Evolutionary conservation across 1,284 basidiomycete genomes (phyloP).

Genomic region (Melampsora americana): DNA sequence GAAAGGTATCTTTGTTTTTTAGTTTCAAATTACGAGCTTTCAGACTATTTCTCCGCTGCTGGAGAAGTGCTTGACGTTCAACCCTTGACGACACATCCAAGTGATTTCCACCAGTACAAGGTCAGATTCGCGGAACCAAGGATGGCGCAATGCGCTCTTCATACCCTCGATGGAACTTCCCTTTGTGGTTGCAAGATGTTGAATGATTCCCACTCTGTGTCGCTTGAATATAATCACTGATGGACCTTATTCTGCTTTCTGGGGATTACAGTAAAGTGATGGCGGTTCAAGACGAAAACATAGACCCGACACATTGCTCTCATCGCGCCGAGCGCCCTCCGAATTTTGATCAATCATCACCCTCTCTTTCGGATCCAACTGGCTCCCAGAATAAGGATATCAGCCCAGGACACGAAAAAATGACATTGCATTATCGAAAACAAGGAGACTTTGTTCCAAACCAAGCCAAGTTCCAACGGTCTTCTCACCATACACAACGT

Average conservation of each 20-base stretch:
- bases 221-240: neutral
- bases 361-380: neutral
- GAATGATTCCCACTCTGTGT: neutral
- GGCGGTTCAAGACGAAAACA: too few species aligned
- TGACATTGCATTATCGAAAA: neutral
- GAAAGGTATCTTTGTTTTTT: neutral
- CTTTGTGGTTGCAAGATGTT: constrained; percentile 1
- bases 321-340: neutral
- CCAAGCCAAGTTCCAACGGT: neutral
- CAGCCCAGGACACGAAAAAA: neutral
- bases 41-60: neutral
- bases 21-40: neutral
- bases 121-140: neutral
- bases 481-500: neutral
- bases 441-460: constrained; percentile 6
- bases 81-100: neutral
- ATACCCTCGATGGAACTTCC: constrained; percentile 1
- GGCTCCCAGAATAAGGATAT: neutral
- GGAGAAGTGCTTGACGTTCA: neutral
- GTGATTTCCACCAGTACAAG: constrained; percentile 1
- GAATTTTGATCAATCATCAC: neutral
- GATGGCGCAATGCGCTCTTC: neutral
- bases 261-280: too few species aligned
- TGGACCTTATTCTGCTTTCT: neutral
- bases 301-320: neutral